Base-by-base conservation (phyloP, 2,329 filamentous ascomycete species). In the Diplocarpon mali region DNA sequence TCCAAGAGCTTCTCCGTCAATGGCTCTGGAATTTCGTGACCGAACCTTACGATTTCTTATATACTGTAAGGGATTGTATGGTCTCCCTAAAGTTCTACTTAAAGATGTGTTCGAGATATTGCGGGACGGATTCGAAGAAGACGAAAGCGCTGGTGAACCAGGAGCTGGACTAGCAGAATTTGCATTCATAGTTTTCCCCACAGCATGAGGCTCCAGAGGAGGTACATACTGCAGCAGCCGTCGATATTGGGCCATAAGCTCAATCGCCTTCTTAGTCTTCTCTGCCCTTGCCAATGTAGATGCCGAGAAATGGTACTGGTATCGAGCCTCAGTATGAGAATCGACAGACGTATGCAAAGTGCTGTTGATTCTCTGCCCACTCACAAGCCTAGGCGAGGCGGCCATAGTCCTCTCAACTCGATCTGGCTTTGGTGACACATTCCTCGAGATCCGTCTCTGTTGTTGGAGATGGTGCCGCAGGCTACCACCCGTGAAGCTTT, bases 21-120 rank as follows among this genome's bases (percentile, higher is more conserved):
- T 80, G 0, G 74, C 66, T 52, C 76, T 80, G 34, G 85, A 76
- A 64, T 93, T 85, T 13, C 89, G 76, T 20, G 83, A 82, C 50
- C 92, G 75, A 11, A 92, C 76, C 60, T 89, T 90, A 38, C 90
- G 76, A 60, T 98, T 96, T 15, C 92, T 81, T 44, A 96, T 84
- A 55, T 87, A 87, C 63, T 96, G 92, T 17, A 98, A 66, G 4
- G 90, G 92, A 60, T 98, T 95, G 61, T 96, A 96, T 2, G 71
- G 67, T 42, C 89, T 80, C 4, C 84, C 83, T 7, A 81, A 62
- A 5, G 46, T 41, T 17, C 49, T 45, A 9, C 39, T 38, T 14
- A 45, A 11, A 8, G 42, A 42, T 13, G 35, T 28, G 15, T 36
- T 46, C 5, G 46, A 49, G 15, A 42, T 31, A 13, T 40, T 36